Evolutionary conservation across 2,329 filamentous ascomycete genomes (phyloP), one percentile per base, ranked within the genome.

Genomic region (Scorias spongiosa): DNA sequence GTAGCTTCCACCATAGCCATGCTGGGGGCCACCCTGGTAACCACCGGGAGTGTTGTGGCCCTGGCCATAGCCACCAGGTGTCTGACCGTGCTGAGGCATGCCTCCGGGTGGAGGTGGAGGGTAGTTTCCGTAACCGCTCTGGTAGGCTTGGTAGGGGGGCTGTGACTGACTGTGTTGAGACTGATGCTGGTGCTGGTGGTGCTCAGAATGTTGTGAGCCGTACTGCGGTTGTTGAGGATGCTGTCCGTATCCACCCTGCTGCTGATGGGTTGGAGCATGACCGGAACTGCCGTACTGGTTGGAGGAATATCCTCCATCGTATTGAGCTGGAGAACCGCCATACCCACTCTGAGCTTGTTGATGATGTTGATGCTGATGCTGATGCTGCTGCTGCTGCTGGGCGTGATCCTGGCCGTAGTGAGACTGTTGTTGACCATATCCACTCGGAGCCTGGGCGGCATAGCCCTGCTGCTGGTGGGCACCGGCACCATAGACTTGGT

Each of bases 121-220:
- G 29, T 38, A 18, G 18, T 42, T 41, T 2, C 49, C 51, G 44
- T 54, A 55, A 12, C 50, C 47, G 10, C 47, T 48, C 26, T 46
- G 40, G 42, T 51, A 48, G 6, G 41, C 40, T 26, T 39, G 42
- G 34, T 42, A 14, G 29, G 48, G 49, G 38, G 47, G 42, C 11
- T 43, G 40, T 34, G 18, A 39, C 2, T 28, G 15, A 11, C 41
- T 5, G 10, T 36, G 11, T 10, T 26, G 43, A 2, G 11, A 9
- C 32, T 36, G 12, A 9, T 36, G 11, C 11, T 12, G 32, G 11
- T 36, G 32, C 32, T 49, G 49, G 40, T 48, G 43, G 11, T 36
- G 32, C 32, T 36, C 32, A 9, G 11, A 12, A 9, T 12, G 32
- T 36, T 36, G 32, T 9, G 12, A 12, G 32, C 32, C 32, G 32